Percentiles rank a stretch among this genome's conserved stretches.
phyloP scores from a whole-genome alignment of 495 filamentous ascomycete genomes.

The Penicillium desertorum region DNA sequence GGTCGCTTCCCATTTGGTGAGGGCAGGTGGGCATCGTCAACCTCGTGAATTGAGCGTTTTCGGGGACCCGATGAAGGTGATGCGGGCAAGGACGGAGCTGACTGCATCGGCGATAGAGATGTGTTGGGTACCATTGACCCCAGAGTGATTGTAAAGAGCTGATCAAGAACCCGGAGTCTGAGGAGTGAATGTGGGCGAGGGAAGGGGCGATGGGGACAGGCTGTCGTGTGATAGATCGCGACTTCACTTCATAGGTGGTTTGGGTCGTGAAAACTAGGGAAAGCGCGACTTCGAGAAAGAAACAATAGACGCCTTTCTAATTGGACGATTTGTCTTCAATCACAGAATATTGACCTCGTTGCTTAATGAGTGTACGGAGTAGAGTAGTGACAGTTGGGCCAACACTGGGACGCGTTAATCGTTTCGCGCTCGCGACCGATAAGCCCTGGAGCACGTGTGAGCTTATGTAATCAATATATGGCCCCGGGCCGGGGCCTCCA shows the following conservation, averaged over 20 bases:
- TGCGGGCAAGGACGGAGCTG: constrained; percentile 13
- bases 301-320: not conserved
- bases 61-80: constrained; percentile 23
- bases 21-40: constrained; percentile 25
- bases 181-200: too few species aligned
- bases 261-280: not conserved
- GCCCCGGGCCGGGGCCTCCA: too few species aligned
- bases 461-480: constrained; percentile 17
- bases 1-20: constrained; percentile 20
- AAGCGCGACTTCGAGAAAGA: not conserved
- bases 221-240: constrained; percentile 13
- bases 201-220: constrained; percentile 1
- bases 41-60: constrained; percentile 37
- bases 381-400: constrained; percentile 8
- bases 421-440: constrained; percentile 31
- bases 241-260: not conserved
- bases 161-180: not conserved
- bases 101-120: constrained; percentile 23
- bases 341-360: not conserved
- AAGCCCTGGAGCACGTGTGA: constrained; percentile 29
- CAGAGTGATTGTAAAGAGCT: not conserved
- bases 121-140: constrained; percentile 17
- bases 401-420: constrained; percentile 27
- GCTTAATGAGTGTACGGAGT: not conserved
- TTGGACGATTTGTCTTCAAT: not conserved